Conservation (phyloP, 2,329 filamentous ascomycete genomes). For the Dactylellina parvicollis region DNA sequence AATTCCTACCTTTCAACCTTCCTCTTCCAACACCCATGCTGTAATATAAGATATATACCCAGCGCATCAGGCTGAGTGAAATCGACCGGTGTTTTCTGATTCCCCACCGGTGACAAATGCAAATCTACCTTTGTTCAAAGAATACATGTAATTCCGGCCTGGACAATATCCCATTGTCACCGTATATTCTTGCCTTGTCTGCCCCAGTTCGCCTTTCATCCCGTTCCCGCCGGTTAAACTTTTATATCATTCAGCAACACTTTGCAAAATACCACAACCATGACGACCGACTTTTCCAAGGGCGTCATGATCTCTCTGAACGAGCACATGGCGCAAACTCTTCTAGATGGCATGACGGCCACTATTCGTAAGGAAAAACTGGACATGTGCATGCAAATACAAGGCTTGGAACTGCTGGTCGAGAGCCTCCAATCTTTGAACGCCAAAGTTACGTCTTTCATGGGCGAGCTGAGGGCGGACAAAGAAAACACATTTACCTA, state of each 20-base stretch:
- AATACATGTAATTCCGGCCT: background rate
- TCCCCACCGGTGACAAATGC: background rate
- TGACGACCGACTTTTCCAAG: conserved; percentile 43
- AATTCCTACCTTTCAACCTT: conserved; percentile 15
- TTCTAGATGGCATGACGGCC: conserved; percentile 40
- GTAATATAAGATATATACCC: conserved; percentile 26
- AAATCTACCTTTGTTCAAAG: background rate
- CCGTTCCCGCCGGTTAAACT: background rate
- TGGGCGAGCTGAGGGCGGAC: conserved; percentile 35
- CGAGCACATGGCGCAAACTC: conserved; percentile 49
- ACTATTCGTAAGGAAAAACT: conserved; percentile 45
- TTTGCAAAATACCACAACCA: conserved; percentile 18
- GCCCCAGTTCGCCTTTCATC: background rate
- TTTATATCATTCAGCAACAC: conserved; percentile 1
- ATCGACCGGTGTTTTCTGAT: background rate
- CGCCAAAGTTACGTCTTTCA: conserved; percentile 24
- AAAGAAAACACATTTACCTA: conserved; percentile 47
- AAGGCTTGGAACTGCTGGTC: conserved; percentile 49
- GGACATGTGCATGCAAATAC: conserved; percentile 40
- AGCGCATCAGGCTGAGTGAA: background rate
- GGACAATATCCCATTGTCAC: background rate
- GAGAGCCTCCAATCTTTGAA: conserved; percentile 45
- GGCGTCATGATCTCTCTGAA: conserved; percentile 49
- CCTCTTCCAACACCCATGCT: conserved; percentile 33
- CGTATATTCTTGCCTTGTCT: background rate